phyloP scores from a whole-genome alignment of 805 yeast species.

The Dipodascus albidus region DNA sequence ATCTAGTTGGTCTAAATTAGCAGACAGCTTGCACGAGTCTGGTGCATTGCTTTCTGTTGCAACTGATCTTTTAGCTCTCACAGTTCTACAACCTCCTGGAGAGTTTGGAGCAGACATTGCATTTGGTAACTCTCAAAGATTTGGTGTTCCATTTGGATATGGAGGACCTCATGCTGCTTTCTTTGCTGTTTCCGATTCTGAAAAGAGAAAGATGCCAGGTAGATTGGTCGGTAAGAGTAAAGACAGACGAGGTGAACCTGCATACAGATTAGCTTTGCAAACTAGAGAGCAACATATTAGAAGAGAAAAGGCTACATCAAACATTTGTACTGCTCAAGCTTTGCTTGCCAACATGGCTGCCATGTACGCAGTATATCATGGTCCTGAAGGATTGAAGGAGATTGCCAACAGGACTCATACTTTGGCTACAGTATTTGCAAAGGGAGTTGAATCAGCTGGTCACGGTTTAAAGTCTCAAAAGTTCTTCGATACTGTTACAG shows the following conservation, averaged over 20 bases:
- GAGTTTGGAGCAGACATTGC: conserved; percentile 87
- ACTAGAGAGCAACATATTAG: conserved; percentile 98
- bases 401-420: conserved; percentile 74
- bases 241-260: conserved; percentile 84
- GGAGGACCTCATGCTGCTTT: conserved; percentile 99
- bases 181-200: conserved; percentile 71
- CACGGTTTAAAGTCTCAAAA: conserved; percentile 39
- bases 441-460: conserved; percentile 33
- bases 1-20: conserved; percentile 39
- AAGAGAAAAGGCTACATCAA: conserved; percentile 95
- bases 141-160: conserved; percentile 95
- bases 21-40: conserved; percentile 53
- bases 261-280: conserved; percentile 85
- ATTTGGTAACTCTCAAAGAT: conserved; percentile 85
- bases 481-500: conserved; percentile 83
- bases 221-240: conserved; percentile 87
- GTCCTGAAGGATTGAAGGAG: conserved; percentile 69
- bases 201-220: conserved; percentile 92
- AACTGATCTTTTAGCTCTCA: conserved; percentile 84
- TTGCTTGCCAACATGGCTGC: conserved; percentile 91
- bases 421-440: conserved; percentile 60
- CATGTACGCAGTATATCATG: conserved; percentile 93
- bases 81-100: conserved; percentile 74
- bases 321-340: conserved; percentile 97
- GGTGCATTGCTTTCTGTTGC: conserved; percentile 79